Evolutionary conservation across 495 filamentous ascomycete species (phyloP).

Genomic region (Lasiosphaeria miniovina): DNA sequence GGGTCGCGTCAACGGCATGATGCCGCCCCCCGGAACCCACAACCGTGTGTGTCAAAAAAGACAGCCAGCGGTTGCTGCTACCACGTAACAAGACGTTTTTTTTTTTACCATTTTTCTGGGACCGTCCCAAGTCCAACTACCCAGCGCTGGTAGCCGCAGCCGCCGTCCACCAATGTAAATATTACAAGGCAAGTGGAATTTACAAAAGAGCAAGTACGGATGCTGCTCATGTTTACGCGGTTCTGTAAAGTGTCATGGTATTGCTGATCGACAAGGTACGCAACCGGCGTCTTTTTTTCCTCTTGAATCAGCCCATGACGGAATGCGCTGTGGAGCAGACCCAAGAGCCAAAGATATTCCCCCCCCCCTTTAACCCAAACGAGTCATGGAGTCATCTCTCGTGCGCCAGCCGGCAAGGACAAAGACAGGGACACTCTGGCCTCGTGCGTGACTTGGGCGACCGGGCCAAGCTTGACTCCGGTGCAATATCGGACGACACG

Average conservation of each 20-base stretch:
- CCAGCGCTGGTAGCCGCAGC: too few species aligned
- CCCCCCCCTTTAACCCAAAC: not conserved
- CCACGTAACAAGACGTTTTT: too few species aligned
- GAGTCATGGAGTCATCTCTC: slow-evolving; percentile 1
- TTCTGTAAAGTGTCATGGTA: not conserved
- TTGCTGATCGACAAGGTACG: not conserved
- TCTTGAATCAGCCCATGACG: not conserved
- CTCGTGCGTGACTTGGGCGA: not conserved
- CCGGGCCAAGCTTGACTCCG: not conserved
- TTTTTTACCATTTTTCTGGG: too few species aligned
- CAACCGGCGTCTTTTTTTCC: not conserved
- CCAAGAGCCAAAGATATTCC: not conserved
- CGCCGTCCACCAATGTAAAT: too few species aligned
- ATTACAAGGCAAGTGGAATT: too few species aligned
- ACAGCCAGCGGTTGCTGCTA: too few species aligned
- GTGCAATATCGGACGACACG: not conserved
- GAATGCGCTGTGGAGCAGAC: not conserved
- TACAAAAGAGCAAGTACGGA: too few species aligned
- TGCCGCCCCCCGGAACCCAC: not conserved
- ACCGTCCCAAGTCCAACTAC: too few species aligned
- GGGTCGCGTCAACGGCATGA: not conserved
- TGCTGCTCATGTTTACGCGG: too few species aligned
- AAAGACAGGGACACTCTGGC: not conserved
- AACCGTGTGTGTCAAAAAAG: not conserved
- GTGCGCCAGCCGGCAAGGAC: not conserved